phyloP scores from a whole-genome alignment of 768 basidiomycete genomes.

The Panaeolus papilionaceus region DNA sequence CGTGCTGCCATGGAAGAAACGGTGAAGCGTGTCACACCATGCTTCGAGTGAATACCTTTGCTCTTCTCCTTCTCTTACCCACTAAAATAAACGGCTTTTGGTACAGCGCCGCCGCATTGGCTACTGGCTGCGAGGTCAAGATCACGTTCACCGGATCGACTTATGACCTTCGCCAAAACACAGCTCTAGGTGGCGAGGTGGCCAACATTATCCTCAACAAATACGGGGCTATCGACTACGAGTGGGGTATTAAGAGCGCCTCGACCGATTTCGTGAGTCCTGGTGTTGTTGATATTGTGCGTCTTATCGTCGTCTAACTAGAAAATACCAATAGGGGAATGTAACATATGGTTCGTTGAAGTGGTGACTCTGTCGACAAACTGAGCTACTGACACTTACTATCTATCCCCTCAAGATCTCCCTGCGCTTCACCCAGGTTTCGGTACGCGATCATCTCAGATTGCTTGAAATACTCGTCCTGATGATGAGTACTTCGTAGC shows the following conservation, averaged over 20 bases:
- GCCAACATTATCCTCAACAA: slow-evolving; percentile 62
- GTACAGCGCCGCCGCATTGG: slow-evolving; percentile 66
- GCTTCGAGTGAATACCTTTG: slow-evolving; percentile 64
- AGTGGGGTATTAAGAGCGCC: slow-evolving; percentile 69
- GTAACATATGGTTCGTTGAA: slow-evolving; percentile 65
- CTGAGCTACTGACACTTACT: neutral
- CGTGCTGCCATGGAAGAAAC: slow-evolving; percentile 64
- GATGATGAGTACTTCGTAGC: slow-evolving; percentile 45
- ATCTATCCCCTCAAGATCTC: slow-evolving; percentile 42
- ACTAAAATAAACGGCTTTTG: neutral
- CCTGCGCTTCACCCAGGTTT: slow-evolving; percentile 81
- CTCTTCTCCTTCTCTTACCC: neutral
- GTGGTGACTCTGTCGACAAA: neutral
- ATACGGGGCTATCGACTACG: slow-evolving; percentile 66
- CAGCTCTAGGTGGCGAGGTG: slow-evolving; percentile 67
- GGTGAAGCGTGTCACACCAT: slow-evolving; percentile 65
- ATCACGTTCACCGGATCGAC: slow-evolving; percentile 41
- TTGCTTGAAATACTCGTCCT: neutral
- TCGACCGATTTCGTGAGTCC: slow-evolving; percentile 82
- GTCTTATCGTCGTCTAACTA: too few relatives aligned
- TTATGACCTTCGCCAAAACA: slow-evolving; percentile 73
- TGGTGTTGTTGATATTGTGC: neutral
- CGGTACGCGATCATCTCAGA: slow-evolving; percentile 40
- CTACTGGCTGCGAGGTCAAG: slow-evolving; percentile 66
- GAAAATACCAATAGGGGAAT: slow-evolving; percentile 56